phyloP scores from a whole-genome alignment of 2,329 filamentous ascomycete species.

The Talaromyces sp. region DNA sequence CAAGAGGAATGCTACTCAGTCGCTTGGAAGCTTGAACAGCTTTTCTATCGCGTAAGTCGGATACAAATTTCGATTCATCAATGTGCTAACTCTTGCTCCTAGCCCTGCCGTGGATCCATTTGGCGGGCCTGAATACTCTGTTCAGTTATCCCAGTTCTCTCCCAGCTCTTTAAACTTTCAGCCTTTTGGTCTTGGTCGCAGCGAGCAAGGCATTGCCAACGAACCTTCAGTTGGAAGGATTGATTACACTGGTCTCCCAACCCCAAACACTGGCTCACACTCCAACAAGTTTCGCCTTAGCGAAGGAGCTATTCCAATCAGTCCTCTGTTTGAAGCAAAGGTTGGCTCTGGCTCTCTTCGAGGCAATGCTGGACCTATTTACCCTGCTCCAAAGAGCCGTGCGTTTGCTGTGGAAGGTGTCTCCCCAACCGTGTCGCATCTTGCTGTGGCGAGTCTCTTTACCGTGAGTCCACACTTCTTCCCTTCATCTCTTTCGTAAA shows the following conservation, averaged over 20 bases:
- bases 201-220: slow-evolving; percentile 9
- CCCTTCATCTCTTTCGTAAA: not conserved
- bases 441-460: slow-evolving; percentile 35
- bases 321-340: slow-evolving; percentile 8
- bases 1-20: slow-evolving; percentile 4
- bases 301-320: not conserved
- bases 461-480: slow-evolving; percentile 27
- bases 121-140: slow-evolving; percentile 16
- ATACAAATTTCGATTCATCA: not conserved
- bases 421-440: slow-evolving; percentile 25
- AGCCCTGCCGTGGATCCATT: slow-evolving; percentile 28
- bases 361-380: slow-evolving; percentile 11
- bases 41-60: slow-evolving; percentile 9
- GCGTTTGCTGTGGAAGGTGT: slow-evolving; percentile 31
- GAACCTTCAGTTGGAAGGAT: slow-evolving; percentile 10
- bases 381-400: slow-evolving; percentile 16
- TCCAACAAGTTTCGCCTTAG: slow-evolving; percentile 1
- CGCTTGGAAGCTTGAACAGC: not conserved
- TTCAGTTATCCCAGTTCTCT: slow-evolving; percentile 46
- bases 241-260: slow-evolving; percentile 11
- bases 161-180: slow-evolving; percentile 61
- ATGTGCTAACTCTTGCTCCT: slow-evolving; percentile 1
- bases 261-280: slow-evolving; percentile 10
- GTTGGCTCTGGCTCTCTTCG: not conserved
- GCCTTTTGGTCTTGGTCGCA: slow-evolving; percentile 38